A percentile compares a stretch with the other conserved stretches of the same genome.
phyloP scores from a whole-genome alignment of 495 filamentous ascomycete genomes.

The Halenospora varia region DNA sequence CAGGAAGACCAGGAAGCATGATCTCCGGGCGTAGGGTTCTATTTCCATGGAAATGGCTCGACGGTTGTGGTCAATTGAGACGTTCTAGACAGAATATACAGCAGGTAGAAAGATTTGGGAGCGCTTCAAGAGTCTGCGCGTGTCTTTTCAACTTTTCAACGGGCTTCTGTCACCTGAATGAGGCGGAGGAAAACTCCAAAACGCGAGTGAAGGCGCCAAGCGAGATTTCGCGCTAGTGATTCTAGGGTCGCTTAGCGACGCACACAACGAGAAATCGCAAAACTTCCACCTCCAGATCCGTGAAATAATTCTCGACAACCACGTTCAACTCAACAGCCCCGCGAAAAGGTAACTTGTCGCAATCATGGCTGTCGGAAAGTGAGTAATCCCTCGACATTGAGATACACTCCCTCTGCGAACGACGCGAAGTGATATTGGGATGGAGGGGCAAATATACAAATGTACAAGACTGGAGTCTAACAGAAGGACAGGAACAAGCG shows the following conservation, averaged over 20 bases:
- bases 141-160: too few relatives aligned
- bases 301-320: conserved; percentile 1
- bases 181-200: background rate
- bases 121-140: too few relatives aligned
- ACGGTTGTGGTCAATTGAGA: too few relatives aligned
- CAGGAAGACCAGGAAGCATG: too few relatives aligned
- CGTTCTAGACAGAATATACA: too few relatives aligned
- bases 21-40: too few relatives aligned
- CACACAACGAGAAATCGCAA: conserved; percentile 10
- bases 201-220: background rate
- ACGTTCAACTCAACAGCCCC: conserved; percentile 21
- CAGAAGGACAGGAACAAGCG: conserved; percentile 87
- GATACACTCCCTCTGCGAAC: conserved; percentile 5
- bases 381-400: conserved; percentile 37
- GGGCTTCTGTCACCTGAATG: too few relatives aligned
- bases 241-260: conserved; percentile 5
- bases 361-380: conserved; percentile 94
- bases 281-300: background rate
- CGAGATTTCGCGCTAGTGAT: conserved; percentile 9
- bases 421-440: background rate
- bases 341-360: conserved; percentile 41
- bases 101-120: too few relatives aligned
- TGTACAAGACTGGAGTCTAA: conserved; percentile 19
- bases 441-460: conserved; percentile 13
- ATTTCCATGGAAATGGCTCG: too few relatives aligned